Conservation (phyloP, 2,329 filamentous ascomycete genomes). For the Chrysosporium queenslandicum region DNA sequence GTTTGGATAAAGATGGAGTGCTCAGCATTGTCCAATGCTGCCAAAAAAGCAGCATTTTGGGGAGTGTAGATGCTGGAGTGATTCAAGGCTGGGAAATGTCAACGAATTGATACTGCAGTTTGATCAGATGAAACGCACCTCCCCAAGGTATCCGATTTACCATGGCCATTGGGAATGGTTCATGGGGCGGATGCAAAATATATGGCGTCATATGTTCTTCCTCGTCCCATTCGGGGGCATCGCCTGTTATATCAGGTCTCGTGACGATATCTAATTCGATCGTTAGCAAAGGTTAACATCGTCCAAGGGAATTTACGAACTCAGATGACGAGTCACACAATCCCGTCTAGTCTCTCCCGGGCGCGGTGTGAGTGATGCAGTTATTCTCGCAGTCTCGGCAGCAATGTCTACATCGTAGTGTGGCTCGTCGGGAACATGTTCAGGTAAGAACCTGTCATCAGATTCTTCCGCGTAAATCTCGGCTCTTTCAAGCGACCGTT, state of each 20-base stretch:
- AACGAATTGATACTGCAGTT: neutral
- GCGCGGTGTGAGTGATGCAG: constrained; percentile 45
- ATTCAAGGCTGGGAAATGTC: constrained; percentile 39
- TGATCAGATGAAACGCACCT: constrained; percentile 19
- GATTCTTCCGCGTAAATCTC: neutral
- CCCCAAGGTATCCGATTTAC: constrained; percentile 61
- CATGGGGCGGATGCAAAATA: constrained; percentile 44
- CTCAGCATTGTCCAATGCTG: constrained; percentile 55
- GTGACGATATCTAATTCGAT: constrained; percentile 42
- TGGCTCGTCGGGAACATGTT: constrained; percentile 50
- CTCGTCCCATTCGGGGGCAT: constrained; percentile 46
- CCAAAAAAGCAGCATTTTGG: constrained; percentile 67
- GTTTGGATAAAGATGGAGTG: constrained; percentile 65
- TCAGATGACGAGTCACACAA: constrained; percentile 56
- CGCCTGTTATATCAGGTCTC: constrained; percentile 42
- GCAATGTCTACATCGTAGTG: constrained; percentile 56
- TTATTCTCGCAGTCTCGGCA: constrained; percentile 53
- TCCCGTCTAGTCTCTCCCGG: constrained; percentile 46
- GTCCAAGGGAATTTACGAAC: constrained; percentile 20
- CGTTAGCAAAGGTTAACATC: constrained; percentile 11
- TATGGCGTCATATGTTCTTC: constrained; percentile 57
- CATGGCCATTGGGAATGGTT: constrained; percentile 59
- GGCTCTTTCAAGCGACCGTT: neutral
- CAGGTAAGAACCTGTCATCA: constrained; percentile 18
- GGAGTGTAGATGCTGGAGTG: constrained; percentile 54